Evolutionary conservation across 768 basidiomycete species (phyloP), one percentile per base, ranked within the genome.

Genomic region (Scleroderma citrinum): DNA sequence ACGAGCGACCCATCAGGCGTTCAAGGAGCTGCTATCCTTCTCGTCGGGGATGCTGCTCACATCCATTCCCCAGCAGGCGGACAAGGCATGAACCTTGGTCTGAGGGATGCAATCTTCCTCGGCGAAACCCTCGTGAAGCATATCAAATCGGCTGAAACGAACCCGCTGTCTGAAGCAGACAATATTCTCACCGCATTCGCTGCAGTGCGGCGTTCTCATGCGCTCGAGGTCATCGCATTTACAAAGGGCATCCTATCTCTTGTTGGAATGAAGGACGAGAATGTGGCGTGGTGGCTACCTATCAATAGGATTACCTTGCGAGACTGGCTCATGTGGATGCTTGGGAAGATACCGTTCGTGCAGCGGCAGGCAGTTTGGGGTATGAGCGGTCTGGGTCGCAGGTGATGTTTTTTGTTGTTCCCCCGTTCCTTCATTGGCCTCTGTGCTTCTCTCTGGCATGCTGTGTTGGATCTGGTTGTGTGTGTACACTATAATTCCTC

Each of bases 61-160:
- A n/a, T n/a, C n/a, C n/a, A n/a, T n/a, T n/a, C n/a, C n/a, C n/a
- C n/a, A n/a, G n/a, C n/a, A n/a, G n/a, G n/a, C n/a, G n/a, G n/a
- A n/a, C n/a, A n/a, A n/a, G n/a, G n/a, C n/a, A n/a, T n/a, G n/a
- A 34, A 59, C 53, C 7, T 64, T 66, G 40, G 7, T 34, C 49
- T 48, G n/a, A 64, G 62, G 2, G 59, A 53, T 0, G 51, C 39
- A 6, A 37, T 64, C 47, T 14, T 66, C 35, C 54, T 77, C 32
- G 36, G 73, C 7, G 75, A 75, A n/a, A n/a, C n/a, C n/a, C n/a
- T 5, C 74, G 77, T 53, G 76, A 78, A 4, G 78, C 78, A 12
- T 68, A 75, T n/a, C 79, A 79, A 78, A 78, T 2, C 78, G 79
- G 1, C 77, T 78, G 47, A 78, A 78, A 11, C 76, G 81, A 77